These are phyloP conservation scores for Spergularia azorica DNA, from an alignment of 179 eudicot genomes.

Conservation along the genomic window DNA sequence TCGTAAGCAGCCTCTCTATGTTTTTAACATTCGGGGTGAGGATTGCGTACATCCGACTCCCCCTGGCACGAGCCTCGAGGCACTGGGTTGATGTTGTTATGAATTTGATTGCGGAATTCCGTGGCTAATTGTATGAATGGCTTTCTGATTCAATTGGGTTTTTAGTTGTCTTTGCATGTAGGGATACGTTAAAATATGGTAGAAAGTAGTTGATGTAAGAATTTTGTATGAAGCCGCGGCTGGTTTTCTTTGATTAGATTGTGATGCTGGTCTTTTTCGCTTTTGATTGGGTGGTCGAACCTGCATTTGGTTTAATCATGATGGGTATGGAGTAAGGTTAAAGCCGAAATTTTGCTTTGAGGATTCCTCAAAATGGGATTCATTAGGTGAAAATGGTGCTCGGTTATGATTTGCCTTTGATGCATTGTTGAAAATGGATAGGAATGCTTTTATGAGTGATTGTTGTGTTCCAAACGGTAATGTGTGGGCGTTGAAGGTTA, in stretches of 20 bases:
- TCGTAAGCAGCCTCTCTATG: no score
- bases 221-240: not conserved
- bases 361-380: not conserved
- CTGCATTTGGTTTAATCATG: not conserved
- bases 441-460: not conserved
- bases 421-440: not conserved
- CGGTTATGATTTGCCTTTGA: constrained; percentile 1
- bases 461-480: not conserved
- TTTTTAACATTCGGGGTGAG: no score
- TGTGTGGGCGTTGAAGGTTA: no score
- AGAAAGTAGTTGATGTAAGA: not conserved
- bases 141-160: not conserved
- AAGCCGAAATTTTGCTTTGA: not conserved
- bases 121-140: not conserved
- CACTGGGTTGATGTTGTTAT: no score
- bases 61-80: no score
- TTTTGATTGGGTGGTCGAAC: not conserved
- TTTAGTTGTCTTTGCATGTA: not conserved
- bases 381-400: not conserved
- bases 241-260: not conserved
- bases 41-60: not conserved
- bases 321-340: not conserved
- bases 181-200: not conserved
- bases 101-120: not conserved
- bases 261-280: not conserved